Evolutionary conservation across 345 rosid genomes (phyloP).

Genomic region (Viola odorata): DNA sequence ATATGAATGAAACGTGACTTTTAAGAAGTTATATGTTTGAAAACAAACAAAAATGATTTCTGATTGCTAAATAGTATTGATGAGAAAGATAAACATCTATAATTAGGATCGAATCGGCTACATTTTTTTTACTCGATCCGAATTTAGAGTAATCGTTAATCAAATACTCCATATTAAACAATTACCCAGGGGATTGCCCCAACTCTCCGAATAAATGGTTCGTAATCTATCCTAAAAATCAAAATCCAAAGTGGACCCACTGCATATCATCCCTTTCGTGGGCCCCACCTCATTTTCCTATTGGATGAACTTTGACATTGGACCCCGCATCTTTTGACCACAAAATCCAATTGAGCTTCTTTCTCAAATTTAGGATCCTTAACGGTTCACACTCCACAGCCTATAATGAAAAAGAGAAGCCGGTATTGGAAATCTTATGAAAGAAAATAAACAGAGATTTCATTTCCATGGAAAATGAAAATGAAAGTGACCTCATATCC

Average conservation of each 20-base stretch:
- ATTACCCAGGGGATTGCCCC: constrained; percentile 11
- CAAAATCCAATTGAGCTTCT: neutral
- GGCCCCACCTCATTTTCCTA: constrained; percentile 4
- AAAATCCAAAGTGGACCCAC: constrained; percentile 31
- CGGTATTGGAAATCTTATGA: neutral
- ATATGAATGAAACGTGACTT: too few relatives aligned
- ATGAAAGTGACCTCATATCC: neutral
- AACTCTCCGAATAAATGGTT: neutral
- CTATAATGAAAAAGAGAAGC: neutral
- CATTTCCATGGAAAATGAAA: neutral
- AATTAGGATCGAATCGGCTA: too few relatives aligned
- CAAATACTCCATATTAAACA: too few relatives aligned
- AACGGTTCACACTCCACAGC: neutral
- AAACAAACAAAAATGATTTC: too few relatives aligned
- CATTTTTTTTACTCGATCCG: too few relatives aligned
- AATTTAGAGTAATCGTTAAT: too few relatives aligned
- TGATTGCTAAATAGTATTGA: too few relatives aligned
- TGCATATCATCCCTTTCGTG: neutral
- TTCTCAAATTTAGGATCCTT: neutral
- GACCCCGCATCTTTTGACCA: constrained; percentile 2
- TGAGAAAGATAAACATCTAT: too few relatives aligned
- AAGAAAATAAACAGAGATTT: constrained; percentile 7
- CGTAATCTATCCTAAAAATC: constrained; percentile 11
- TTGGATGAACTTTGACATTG: neutral
- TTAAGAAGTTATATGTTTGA: too few relatives aligned